These are phyloP conservation scores for Papilionanthe hybrid DNA, from an alignment of 116 monocot species.

Conservation along the genomic window DNA sequence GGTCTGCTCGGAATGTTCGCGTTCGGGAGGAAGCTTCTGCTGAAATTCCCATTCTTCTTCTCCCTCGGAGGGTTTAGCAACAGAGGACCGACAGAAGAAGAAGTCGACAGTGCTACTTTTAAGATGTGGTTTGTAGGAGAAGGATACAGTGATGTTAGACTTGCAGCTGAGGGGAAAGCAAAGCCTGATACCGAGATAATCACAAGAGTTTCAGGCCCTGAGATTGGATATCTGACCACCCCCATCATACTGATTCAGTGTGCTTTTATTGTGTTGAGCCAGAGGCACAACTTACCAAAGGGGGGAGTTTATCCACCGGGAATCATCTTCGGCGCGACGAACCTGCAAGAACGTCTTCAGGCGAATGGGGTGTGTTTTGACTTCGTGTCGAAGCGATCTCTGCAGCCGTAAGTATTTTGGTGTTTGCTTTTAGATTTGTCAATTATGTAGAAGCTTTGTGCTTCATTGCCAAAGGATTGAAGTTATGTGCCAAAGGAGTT, in stretches of 20 bases:
- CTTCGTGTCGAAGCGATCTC: constrained; percentile 49
- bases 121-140: constrained; percentile 93
- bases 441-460: neutral
- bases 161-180: constrained; percentile 18
- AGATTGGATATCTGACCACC: constrained; percentile 81
- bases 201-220: constrained; percentile 82
- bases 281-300: constrained; percentile 53
- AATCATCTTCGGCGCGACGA: constrained; percentile 71
- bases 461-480: neutral
- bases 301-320: constrained; percentile 83
- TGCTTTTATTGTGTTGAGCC: constrained; percentile 56
- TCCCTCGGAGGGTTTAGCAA: constrained; percentile 64
- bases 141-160: constrained; percentile 56
- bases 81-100: constrained; percentile 81
- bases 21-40: constrained; percentile 66
- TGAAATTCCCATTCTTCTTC: constrained; percentile 76
- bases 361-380: constrained; percentile 93
- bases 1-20: constrained; percentile 49
- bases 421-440: neutral
- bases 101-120: constrained; percentile 70
- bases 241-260: constrained; percentile 83
- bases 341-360: constrained; percentile 68
- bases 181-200: constrained; percentile 80
- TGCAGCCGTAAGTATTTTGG: neutral
- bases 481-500: too few relatives aligned